Percentiles rank a stretch among this genome's conserved stretches.
These are phyloP conservation scores for Elaphomyces granulatus DNA, from an alignment of 495 filamentous ascomycete genomes.

Conservation along the genomic window DNA sequence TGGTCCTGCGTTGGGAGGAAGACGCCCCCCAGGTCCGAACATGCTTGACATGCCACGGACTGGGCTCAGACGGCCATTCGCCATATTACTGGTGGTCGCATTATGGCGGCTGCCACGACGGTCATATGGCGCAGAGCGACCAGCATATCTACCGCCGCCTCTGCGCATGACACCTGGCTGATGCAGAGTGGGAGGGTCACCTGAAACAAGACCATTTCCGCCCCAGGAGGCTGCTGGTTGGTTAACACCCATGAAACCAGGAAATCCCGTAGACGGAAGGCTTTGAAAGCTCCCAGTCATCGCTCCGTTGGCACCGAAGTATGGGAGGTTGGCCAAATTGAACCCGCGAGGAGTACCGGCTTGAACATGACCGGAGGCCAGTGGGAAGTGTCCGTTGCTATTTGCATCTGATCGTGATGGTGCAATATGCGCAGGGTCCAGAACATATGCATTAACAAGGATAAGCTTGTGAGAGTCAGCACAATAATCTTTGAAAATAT, in stretches of 20 bases:
- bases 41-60: constrained; percentile 25
- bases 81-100: constrained; percentile 7
- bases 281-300: constrained; percentile 21
- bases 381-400: constrained; percentile 89
- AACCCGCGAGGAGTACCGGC: constrained; percentile 89
- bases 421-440: constrained; percentile 86
- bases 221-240: constrained; percentile 34
- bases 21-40: constrained; percentile 22
- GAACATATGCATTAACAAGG: constrained; percentile 82
- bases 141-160: constrained; percentile 34
- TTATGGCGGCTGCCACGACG: constrained; percentile 31
- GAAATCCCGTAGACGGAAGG: constrained; percentile 22
- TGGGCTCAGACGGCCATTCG: constrained; percentile 27
- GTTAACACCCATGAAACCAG: constrained; percentile 41
- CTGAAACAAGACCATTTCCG: constrained; percentile 25
- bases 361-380: constrained; percentile 51
- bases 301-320: constrained; percentile 17
- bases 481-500: neutral
- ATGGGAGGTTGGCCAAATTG: constrained; percentile 57
- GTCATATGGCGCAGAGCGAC: constrained; percentile 44
- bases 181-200: constrained; percentile 30
- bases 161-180: constrained; percentile 46
- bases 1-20: constrained; percentile 24
- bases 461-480: constrained; percentile 42
- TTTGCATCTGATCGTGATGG: constrained; percentile 91